phyloP scores from a whole-genome alignment of 148 eudicot genomes.

The Camellia granthamiana region DNA sequence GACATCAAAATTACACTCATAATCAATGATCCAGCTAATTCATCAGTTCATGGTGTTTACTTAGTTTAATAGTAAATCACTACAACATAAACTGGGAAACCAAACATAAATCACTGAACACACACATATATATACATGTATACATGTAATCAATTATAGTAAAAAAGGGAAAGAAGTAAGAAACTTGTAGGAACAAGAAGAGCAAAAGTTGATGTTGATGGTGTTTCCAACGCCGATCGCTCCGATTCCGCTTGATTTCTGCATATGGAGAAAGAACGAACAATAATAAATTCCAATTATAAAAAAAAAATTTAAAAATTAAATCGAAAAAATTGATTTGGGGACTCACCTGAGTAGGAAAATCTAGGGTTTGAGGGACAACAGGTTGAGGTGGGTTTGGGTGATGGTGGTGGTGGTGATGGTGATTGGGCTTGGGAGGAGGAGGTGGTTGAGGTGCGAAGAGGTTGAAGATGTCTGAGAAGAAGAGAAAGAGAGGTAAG shows the following conservation, averaged over 20 bases:
- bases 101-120: too few species aligned
- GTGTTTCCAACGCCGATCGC: slow-evolving; percentile 57
- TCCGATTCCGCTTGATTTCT: slow-evolving; percentile 40
- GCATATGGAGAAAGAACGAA: slow-evolving; percentile 16
- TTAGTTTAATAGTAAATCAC: too few species aligned
- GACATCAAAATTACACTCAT: too few species aligned
- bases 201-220: slow-evolving; percentile 60
- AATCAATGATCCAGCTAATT: too few species aligned
- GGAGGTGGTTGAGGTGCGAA: slow-evolving; percentile 50
- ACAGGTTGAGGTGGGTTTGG: slow-evolving; percentile 23
- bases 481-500: slow-evolving; percentile 71
- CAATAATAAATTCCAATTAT: neutral
- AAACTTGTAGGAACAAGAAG: slow-evolving; percentile 77
- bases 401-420: slow-evolving; percentile 34
- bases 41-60: too few species aligned
- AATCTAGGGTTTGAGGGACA: slow-evolving; percentile 50
- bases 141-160: neutral
- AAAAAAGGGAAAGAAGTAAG: neutral
- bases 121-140: too few species aligned
- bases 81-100: too few species aligned
- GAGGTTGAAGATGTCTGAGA: slow-evolving; percentile 59
- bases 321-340: neutral
- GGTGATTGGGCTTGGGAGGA: slow-evolving; percentile 46
- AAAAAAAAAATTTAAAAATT: neutral
- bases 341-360: slow-evolving; percentile 42